Conservation (phyloP, 2,329 filamentous ascomycete genomes). For the Elsinoe fawcettii region DNA sequence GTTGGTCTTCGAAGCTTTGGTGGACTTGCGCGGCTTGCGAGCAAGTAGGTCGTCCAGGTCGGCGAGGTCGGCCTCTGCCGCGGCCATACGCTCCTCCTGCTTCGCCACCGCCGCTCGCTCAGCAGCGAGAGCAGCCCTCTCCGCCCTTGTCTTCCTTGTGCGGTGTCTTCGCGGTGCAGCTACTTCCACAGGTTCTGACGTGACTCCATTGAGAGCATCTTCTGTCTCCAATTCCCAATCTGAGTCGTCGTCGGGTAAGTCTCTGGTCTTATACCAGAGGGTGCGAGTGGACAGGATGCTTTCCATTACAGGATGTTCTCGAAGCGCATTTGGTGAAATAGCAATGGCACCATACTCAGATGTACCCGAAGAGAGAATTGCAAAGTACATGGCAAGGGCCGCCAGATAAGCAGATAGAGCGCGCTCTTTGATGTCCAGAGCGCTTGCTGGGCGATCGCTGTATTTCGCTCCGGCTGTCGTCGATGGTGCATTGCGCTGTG, state of each 20-base stretch:
- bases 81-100: constrained; percentile 45
- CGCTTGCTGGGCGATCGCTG: constrained; percentile 16
- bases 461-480: background rate
- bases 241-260: constrained; percentile 35
- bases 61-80: constrained; percentile 63
- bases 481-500: background rate
- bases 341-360: constrained; percentile 47
- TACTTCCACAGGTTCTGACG: constrained; percentile 19
- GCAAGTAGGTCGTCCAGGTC: constrained; percentile 59
- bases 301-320: constrained; percentile 87
- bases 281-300: constrained; percentile 70
- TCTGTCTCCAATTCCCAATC: constrained; percentile 23
- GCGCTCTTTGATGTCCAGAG: constrained; percentile 57
- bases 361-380: constrained; percentile 72
- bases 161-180: constrained; percentile 29
- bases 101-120: constrained; percentile 48
- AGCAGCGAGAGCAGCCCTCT: constrained; percentile 45
- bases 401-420: constrained; percentile 80
- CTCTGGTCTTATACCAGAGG: constrained; percentile 69
- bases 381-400: constrained; percentile 86
- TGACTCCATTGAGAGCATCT: constrained; percentile 29
- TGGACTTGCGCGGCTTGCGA: constrained; percentile 29
- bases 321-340: constrained; percentile 67
- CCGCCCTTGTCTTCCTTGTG: constrained; percentile 38
- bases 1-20: constrained; percentile 16